Evolutionary conservation across 176 grass and related monocot species (phyloP), one percentile per base, ranked within the genome.

Genomic region (Phragmites australis): DNA sequence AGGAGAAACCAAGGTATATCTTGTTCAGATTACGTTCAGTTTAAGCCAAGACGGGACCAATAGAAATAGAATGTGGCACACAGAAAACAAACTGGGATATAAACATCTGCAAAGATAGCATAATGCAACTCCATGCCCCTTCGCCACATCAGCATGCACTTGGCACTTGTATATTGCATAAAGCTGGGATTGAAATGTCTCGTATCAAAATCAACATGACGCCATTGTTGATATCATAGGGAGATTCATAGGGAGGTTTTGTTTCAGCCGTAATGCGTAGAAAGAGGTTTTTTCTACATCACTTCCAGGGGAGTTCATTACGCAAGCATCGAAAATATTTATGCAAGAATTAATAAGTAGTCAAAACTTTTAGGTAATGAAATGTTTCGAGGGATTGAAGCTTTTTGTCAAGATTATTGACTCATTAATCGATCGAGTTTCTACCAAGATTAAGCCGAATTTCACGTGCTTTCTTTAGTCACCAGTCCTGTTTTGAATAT

Each of bases 161-260:
- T 54, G 83, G 39, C 67, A 59, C 59, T 57, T 16, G 37, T 27
- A 15, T 49, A 76, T n/a, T 53, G 57, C 54, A 42, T 54, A 63
- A 55, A 85, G 45, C 23, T 63, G 31, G 44, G 23, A 53, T 45
- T 54, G 65, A 68, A 61, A 21, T 43, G 43, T 44, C 39, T 0
- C 23, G 53, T 13, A 55, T 79, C 67, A 65, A 79, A 79, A 79
- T 85, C 83, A 79, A 56, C 56, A 23, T 72, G 83, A 55, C 49
- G 60, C 50, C 83, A 73, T 34, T 57, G 9, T 65, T 85, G 56
- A 85, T 46, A 67, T 85, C 83, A 85, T 7, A 0, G 22, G 19
- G 49, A 77, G 30, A 84, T 29, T 46, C 26, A 0, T 8, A 26
- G 17, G 2, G 15, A 3, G 19, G 2, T 21, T 60, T 44, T 58